phyloP scores from a whole-genome alignment of 192 early-diverging fungal genomes.

The Pilaira anomala region DNA sequence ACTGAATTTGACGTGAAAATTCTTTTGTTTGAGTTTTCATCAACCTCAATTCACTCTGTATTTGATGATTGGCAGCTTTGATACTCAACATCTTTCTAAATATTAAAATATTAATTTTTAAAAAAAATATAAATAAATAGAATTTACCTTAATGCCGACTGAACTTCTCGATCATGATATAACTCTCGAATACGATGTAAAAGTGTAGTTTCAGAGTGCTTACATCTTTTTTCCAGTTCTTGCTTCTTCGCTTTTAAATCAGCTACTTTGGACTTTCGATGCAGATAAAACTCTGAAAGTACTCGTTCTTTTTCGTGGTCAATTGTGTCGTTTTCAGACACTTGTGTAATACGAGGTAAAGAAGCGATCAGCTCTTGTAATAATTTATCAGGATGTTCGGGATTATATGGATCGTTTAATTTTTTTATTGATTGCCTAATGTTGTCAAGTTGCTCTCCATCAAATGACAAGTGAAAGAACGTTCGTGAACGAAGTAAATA shows the following conservation, averaged over 20 bases:
- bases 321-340: not conserved
- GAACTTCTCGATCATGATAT: not conserved
- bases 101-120: too few species aligned
- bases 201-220: not conserved
- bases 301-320: not conserved
- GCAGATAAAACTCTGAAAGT: not conserved
- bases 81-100: conserved; percentile 1
- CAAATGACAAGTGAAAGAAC: not conserved
- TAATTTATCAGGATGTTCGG: not conserved
- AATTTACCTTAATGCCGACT: not conserved
- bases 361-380: not conserved
- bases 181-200: not conserved
- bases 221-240: not conserved
- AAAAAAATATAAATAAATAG: not conserved
- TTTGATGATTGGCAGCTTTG: not conserved
- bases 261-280: not conserved
- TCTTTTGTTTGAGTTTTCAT: not conserved
- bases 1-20: not conserved
- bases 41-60: not conserved
- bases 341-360: too few species aligned
- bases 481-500: too few species aligned
- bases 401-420: not conserved
- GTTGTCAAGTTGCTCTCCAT: not conserved
- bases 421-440: not conserved
- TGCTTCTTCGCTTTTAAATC: not conserved